Evolutionary conservation across 2,329 filamentous ascomycete species (phyloP).

Genomic region (Furcasterigmium sp.): DNA sequence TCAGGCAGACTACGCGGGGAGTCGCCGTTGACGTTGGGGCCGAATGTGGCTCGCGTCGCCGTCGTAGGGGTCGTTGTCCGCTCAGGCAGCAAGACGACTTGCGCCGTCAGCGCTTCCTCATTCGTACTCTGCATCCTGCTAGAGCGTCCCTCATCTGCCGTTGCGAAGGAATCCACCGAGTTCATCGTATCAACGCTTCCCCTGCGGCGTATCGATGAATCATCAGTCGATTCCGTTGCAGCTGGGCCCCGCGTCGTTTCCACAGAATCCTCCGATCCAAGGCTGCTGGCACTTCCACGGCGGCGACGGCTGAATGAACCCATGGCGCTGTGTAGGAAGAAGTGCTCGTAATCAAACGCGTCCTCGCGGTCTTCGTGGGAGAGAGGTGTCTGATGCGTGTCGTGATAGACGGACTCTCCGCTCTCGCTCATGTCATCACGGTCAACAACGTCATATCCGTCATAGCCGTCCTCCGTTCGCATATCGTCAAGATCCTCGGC

Average conservation of each 20-base stretch:
- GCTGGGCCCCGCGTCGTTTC: constrained; percentile 54
- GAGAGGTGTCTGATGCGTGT: constrained; percentile 51
- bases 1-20: constrained; percentile 4
- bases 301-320: constrained; percentile 61
- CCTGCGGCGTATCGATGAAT: constrained; percentile 23
- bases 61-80: constrained; percentile 9
- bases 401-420: constrained; percentile 59
- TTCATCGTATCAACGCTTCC: constrained; percentile 45
- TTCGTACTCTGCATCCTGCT: constrained; percentile 26
- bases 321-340: constrained; percentile 90
- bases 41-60: constrained; percentile 14
- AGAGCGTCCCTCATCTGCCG: constrained; percentile 44
- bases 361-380: constrained; percentile 92
- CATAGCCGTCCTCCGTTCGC: constrained; percentile 29
- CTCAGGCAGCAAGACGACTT: constrained; percentile 5
- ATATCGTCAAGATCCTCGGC: constrained; percentile 30
- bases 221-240: constrained; percentile 12
- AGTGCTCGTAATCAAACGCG: constrained; percentile 94
- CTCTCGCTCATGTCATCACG: constrained; percentile 51
- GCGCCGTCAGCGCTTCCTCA: constrained; percentile 8
- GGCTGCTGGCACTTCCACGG: constrained; percentile 45
- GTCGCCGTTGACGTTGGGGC: constrained; percentile 20
- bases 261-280: constrained; percentile 54
- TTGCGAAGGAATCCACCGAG: constrained; percentile 51
- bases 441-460: constrained; percentile 28